A percentile compares a stretch with the other conserved stretches of the same genome.
Conservation (phyloP, 371 early-diverging fungal species). For the Mortierella sp. region DNA sequence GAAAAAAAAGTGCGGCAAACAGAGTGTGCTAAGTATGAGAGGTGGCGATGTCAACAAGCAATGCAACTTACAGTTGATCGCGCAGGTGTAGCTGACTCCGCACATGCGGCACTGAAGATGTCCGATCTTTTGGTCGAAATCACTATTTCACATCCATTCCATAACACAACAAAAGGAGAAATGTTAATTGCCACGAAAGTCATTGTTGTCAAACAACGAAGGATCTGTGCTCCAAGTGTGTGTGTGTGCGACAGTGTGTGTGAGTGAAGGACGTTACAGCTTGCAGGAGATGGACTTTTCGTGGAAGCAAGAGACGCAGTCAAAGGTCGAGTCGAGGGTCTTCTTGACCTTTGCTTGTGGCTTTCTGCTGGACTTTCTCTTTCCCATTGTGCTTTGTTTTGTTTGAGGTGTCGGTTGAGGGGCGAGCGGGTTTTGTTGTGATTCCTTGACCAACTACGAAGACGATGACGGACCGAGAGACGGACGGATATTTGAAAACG, state of each 20-base stretch:
- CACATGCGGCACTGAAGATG: conserved; percentile 84
- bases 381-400: conserved; percentile 75
- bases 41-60: neutral
- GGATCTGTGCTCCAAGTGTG: neutral
- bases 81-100: conserved; percentile 76
- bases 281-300: conserved; percentile 85
- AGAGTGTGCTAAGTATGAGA: neutral
- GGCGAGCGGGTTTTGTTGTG: neutral
- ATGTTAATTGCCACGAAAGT: neutral
- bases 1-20: too few relatives aligned
- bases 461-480: neutral
- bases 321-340: conserved; percentile 85
- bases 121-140: conserved; percentile 69
- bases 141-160: conserved; percentile 54
- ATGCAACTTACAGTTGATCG: conserved; percentile 72
- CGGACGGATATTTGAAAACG: neutral
- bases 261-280: conserved; percentile 66
- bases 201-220: neutral
- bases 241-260: too few relatives aligned
- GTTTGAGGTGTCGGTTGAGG: neutral
- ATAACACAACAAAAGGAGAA: neutral
- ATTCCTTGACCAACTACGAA: neutral
- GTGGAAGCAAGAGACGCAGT: conserved; percentile 94
- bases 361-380: conserved; percentile 87
- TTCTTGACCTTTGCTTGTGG: conserved; percentile 77